phyloP scores from a whole-genome alignment of 2,329 filamentous ascomycete genomes.

The Colletotrichum eremochloae region DNA sequence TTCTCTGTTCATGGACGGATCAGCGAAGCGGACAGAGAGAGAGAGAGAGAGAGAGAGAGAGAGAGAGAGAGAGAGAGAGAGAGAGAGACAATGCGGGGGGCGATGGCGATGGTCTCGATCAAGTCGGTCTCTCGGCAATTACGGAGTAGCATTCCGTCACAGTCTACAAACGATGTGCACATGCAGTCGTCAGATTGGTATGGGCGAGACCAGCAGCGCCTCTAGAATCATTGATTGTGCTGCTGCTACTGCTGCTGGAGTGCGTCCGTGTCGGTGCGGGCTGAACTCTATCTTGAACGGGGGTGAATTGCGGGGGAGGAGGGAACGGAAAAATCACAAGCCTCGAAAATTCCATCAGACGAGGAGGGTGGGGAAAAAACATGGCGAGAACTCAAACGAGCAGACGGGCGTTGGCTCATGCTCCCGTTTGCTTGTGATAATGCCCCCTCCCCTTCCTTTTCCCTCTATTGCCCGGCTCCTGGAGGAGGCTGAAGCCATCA shows the following conservation, averaged over 20 bases:
- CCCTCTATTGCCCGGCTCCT: neutral
- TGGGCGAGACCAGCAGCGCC: conserved; percentile 24
- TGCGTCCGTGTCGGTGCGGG: conserved; percentile 27
- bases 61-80: neutral
- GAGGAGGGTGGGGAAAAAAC: neutral
- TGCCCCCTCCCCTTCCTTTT: neutral
- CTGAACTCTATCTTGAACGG: conserved; percentile 40
- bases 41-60: no score
- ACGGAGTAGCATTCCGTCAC: conserved; percentile 24
- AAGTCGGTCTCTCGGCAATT: neutral
- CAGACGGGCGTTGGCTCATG: conserved; percentile 3
- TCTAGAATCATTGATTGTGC: conserved; percentile 27
- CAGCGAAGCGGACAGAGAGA: neutral
- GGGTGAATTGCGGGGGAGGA: conserved; percentile 29
- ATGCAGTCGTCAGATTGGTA: conserved; percentile 17
- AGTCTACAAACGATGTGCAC: neutral
- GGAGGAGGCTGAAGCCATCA: conserved; percentile 19
- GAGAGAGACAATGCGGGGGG: neutral
- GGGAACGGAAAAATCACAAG: conserved; percentile 28
- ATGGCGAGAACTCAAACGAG: conserved; percentile 21
- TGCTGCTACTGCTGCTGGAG: conserved; percentile 19
- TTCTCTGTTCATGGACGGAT: neutral
- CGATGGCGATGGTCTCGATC: neutral
- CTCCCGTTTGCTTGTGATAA: conserved; percentile 34
- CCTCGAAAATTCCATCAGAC: neutral